Evolutionary conservation across 768 basidiomycete species (phyloP).

Genomic region (Hygrophorus pudorinus): DNA sequence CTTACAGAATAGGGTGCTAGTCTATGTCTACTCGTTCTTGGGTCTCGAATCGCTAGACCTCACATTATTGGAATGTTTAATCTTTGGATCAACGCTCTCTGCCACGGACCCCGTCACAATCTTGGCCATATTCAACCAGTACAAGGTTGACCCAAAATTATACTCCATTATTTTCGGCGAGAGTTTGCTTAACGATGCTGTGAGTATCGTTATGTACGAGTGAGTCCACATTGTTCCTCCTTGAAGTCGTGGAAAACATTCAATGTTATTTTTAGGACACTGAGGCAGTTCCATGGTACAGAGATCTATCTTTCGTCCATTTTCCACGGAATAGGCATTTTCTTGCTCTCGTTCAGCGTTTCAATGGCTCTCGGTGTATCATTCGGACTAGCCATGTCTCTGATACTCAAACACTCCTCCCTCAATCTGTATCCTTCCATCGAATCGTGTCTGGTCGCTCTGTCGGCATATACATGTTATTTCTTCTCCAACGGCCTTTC

Average conservation of each 20-base stretch:
- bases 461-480: constrained; percentile 94
- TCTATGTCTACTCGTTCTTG: constrained; percentile 90
- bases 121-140: constrained; percentile 95
- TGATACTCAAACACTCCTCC: constrained; percentile 90
- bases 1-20: constrained; percentile 65
- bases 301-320: constrained; percentile 82
- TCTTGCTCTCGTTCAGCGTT: constrained; percentile 88
- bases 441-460: constrained; percentile 91
- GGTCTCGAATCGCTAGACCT: constrained; percentile 85
- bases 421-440: constrained; percentile 83
- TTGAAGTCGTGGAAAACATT: neutral
- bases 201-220: constrained; percentile 99
- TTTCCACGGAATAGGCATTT: constrained; percentile 96
- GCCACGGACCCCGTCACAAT: constrained; percentile 99
- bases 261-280: constrained; percentile 44
- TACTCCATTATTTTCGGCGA: constrained; percentile 98
- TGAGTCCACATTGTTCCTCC: constrained; percentile 35
- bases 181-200: constrained; percentile 94
- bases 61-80: constrained; percentile 85
- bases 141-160: constrained; percentile 97
- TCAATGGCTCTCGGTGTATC: constrained; percentile 91
- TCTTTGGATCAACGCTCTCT: constrained; percentile 92
- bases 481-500: constrained; percentile 96
- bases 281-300: constrained; percentile 83
- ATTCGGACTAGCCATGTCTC: constrained; percentile 85